These are phyloP conservation scores for Taphrina pruni DNA, from an alignment of 1,139 yeast species.

Conservation along the genomic window DNA sequence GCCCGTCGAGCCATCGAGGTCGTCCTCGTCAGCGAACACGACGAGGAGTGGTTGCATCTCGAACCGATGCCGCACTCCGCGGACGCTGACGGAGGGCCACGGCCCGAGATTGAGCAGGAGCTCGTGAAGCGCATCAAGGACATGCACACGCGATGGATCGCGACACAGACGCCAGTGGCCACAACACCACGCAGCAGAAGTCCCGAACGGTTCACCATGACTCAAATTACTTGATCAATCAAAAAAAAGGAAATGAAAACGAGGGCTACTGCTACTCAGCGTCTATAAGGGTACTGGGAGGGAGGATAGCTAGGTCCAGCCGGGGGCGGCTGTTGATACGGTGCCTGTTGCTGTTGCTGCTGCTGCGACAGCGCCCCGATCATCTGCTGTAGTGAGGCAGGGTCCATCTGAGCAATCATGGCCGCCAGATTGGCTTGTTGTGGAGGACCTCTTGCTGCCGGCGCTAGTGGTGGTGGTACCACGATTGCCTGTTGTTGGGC, in stretches of 20 bases:
- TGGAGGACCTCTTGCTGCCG: conserved; percentile 41
- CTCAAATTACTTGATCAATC: not conserved
- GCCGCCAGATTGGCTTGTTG: conserved; percentile 46
- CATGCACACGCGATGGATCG: conserved; percentile 33
- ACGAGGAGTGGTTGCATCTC: conserved; percentile 31
- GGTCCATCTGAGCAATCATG: conserved; percentile 50
- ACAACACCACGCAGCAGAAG: conserved; percentile 24
- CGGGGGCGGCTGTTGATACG: conserved; percentile 13
- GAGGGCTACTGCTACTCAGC: not conserved
- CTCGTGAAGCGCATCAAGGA: conserved; percentile 18
- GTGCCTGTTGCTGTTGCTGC: conserved; percentile 45
- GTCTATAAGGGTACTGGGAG: conserved; percentile 14
- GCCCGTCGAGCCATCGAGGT: conserved; percentile 89
- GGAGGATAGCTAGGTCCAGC: conserved; percentile 9
- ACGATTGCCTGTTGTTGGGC: conserved; percentile 46
- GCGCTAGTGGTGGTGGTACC: no score
- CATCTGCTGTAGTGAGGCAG: conserved; percentile 50
- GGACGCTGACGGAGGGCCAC: conserved; percentile 42
- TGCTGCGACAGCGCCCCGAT: conserved; percentile 49
- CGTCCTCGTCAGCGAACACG: conserved; percentile 65
- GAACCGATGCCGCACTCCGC: not conserved
- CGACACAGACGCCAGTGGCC: conserved; percentile 29
- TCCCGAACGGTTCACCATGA: conserved; percentile 15
- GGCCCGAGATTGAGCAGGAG: conserved; percentile 48
- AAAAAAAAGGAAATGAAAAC: not conserved